Conservation (phyloP, 2,329 filamentous ascomycete species). For the Colletotrichum neosansevieriae region DNA sequence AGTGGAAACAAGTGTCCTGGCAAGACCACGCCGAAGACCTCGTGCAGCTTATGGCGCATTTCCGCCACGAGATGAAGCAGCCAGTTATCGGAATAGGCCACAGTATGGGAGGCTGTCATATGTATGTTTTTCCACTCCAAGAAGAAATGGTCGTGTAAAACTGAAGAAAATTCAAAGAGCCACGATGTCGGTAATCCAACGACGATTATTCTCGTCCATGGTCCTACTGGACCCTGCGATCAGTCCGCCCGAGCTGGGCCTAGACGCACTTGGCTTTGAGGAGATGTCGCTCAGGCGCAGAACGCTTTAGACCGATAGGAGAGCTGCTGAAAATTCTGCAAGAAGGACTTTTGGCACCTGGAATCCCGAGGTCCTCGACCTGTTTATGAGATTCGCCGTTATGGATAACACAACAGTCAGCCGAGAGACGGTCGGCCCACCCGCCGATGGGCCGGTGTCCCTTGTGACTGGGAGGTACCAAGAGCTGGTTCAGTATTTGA, state of each 20-base stretch:
- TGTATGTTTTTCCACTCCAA: not conserved
- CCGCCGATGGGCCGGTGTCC: not conserved
- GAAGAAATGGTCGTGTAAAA: too few relatives aligned
- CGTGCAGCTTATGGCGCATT: not conserved
- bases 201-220: conserved; percentile 4
- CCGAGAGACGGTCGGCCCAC: too few relatives aligned
- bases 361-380: not conserved
- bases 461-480: not conserved
- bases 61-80: not conserved
- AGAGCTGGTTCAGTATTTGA: conserved; percentile 2
- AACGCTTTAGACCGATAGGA: not conserved
- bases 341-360: not conserved
- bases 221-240: conserved; percentile 4
- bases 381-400: not conserved
- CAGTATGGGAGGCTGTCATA: conserved; percentile 10
- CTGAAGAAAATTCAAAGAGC: not conserved
- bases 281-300: not conserved
- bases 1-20: not conserved
- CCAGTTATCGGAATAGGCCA: conserved; percentile 4
- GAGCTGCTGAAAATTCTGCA: not conserved
- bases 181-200: conserved; percentile 7
- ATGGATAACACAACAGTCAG: not conserved
- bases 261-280: conserved; percentile 4
- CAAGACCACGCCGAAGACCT: conserved; percentile 12
- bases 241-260: not conserved